Evolutionary conservation across 257 asterid species (phyloP).

Genomic region (Solanum raphanifolium): DNA sequence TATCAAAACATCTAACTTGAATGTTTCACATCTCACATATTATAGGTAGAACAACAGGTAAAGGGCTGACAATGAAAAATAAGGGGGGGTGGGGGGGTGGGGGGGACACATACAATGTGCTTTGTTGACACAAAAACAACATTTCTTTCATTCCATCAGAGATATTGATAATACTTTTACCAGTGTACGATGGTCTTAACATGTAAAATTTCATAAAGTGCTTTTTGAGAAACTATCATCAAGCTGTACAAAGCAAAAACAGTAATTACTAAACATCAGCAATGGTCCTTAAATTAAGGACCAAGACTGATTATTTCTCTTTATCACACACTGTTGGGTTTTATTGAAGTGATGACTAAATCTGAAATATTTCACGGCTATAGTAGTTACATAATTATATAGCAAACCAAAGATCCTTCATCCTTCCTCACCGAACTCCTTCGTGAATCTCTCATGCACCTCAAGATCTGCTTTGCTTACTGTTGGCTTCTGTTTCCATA

Average conservation of each 20-base stretch:
- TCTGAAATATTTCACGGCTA: neutral
- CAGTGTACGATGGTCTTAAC: neutral
- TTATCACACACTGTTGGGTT: neutral
- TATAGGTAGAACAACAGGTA: neutral
- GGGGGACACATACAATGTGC: neutral
- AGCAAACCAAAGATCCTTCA: conserved; percentile 1
- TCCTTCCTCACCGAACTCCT: conserved; percentile 43
- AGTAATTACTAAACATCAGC: neutral
- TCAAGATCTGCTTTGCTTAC: conserved; percentile 37
- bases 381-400: neutral
- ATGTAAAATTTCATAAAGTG: neutral
- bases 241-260: neutral
- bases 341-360: neutral
- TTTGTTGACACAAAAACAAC: neutral
- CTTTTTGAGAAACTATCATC: neutral
- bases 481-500: conserved; percentile 26
- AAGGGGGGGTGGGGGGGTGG: neutral
- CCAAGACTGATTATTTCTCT: neutral
- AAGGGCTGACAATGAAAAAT: neutral
- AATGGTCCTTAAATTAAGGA: neutral
- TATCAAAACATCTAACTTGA: neutral
- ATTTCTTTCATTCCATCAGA: neutral
- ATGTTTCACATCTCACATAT: neutral
- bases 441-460: conserved; percentile 35
- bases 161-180: neutral